These are phyloP conservation scores for Chiua virens DNA, from an alignment of 768 basidiomycete genomes.

Conservation along the genomic window DNA sequence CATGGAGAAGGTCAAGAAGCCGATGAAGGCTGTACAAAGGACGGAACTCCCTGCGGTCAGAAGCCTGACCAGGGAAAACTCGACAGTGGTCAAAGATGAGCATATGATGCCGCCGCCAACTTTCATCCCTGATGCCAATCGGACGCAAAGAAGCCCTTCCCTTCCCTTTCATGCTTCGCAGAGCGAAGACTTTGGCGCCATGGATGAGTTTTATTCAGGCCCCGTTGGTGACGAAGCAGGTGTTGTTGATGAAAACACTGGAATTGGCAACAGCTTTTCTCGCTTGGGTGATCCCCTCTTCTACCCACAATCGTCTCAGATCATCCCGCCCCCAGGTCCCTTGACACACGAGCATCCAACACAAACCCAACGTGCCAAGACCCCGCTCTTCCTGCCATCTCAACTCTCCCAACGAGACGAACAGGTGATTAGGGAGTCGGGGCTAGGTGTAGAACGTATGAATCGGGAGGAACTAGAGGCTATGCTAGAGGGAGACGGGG, in stretches of 20 bases:
- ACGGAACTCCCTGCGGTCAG: conserved; percentile 19
- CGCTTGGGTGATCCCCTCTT: conserved; percentile 19
- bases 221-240: conserved; percentile 1
- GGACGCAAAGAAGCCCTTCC: conserved; percentile 10
- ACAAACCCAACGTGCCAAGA: conserved; percentile 11
- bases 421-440: conserved; percentile 55
- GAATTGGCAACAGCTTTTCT: conserved; percentile 4
- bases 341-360: not conserved
- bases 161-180: conserved; percentile 16
- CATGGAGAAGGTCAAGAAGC: conserved; percentile 44
- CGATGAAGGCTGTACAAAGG: conserved; percentile 38
- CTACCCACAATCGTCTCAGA: conserved; percentile 26
- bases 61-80: conserved; percentile 13
- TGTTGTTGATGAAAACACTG: not conserved
- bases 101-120: conserved; percentile 44
- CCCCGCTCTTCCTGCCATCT: conserved; percentile 49
- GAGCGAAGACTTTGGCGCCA: conserved; percentile 13
- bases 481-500: conserved; percentile 35
- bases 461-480: conserved; percentile 56
- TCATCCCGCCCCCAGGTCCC: conserved; percentile 4
- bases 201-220: conserved; percentile 7
- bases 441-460: conserved; percentile 70
- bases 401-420: conserved; percentile 59
- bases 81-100: conserved; percentile 16
- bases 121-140: conserved; percentile 15